These are phyloP conservation scores for Lupinus albus DNA, from an alignment of 306 rosid genomes.

Conservation along the genomic window DNA sequence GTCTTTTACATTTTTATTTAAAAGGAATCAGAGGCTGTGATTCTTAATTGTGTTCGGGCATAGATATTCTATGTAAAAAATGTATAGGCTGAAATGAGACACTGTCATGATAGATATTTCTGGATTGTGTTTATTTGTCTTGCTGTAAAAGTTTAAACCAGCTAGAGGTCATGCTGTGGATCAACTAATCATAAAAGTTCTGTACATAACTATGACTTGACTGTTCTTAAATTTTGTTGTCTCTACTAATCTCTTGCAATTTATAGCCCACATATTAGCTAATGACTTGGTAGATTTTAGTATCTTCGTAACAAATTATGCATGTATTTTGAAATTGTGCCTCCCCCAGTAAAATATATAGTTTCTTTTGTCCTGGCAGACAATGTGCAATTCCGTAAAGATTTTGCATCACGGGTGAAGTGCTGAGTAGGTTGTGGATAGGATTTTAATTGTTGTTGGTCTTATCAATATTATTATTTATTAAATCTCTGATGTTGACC, in stretches of 20 bases:
- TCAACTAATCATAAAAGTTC: conserved; percentile 10
- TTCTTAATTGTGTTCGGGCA: conserved; percentile 3
- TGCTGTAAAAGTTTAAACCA: conserved; percentile 15
- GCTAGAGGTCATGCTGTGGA: conserved; percentile 1
- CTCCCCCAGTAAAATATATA: conserved; percentile 25
- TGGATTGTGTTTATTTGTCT: conserved; percentile 16
- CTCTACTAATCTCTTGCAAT: background rate
- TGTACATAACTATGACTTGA: background rate
- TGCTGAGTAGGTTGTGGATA: conserved; percentile 18
- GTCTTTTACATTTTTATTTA: conserved; percentile 22
- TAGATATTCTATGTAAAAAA: background rate
- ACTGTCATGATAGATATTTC: conserved; percentile 3
- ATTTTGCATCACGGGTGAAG: conserved; percentile 34
- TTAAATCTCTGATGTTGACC: background rate
- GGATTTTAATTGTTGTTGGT: conserved; percentile 6
- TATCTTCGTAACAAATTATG: background rate
- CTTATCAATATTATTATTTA: background rate
- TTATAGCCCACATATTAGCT: background rate
- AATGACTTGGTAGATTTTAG: conserved; percentile 4
- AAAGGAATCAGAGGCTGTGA: conserved; percentile 10
- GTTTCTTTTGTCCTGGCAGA: conserved; percentile 22
- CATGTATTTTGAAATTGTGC: conserved; percentile 14
- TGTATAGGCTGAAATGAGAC: conserved; percentile 13
- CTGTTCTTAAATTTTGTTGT: conserved; percentile 1
- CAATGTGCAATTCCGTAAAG: conserved; percentile 17